These are phyloP conservation scores for Purshia tridentata DNA, from an alignment of 306 rosid species.

Conservation along the genomic window DNA sequence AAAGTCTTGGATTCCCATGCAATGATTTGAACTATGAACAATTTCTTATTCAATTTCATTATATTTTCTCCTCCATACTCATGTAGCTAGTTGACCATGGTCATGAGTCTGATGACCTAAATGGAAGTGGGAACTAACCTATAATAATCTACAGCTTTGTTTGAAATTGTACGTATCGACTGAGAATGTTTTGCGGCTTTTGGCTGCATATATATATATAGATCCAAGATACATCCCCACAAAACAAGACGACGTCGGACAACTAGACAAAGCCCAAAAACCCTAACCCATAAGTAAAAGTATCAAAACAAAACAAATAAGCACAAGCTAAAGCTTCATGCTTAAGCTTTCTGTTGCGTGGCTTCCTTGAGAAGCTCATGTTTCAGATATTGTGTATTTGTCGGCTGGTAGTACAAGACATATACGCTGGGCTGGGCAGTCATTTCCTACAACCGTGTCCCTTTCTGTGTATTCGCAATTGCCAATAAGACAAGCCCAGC, in stretches of 20 bases:
- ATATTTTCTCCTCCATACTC: conserved; percentile 1
- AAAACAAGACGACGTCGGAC: background rate
- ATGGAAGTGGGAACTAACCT: background rate
- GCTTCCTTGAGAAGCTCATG: conserved; percentile 49
- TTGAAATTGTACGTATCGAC: too few species aligned
- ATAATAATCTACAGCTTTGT: background rate
- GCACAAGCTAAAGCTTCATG: conserved; percentile 35
- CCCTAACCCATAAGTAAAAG: conserved; percentile 36
- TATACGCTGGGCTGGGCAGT: background rate
- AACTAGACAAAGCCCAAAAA: conserved; percentile 27
- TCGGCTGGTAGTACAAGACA: conserved; percentile 36
- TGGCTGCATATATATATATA: too few species aligned
- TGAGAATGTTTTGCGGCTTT: too few species aligned
- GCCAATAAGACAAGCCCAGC: conserved; percentile 9
- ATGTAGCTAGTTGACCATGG: background rate
- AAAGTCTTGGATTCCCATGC: conserved; percentile 19
- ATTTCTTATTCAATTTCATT: background rate
- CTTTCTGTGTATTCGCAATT: background rate
- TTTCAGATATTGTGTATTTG: conserved; percentile 21
- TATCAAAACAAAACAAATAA: background rate
- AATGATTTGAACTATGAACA: background rate
- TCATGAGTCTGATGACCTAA: background rate
- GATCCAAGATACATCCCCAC: too few species aligned
- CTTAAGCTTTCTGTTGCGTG: conserved; percentile 56
- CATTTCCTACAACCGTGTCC: conserved; percentile 8